A percentile compares a stretch with the other conserved stretches of the same genome.
Conservation (phyloP, 352 stramenopile genomes). For the Globisporangium cylindrosporum region DNA sequence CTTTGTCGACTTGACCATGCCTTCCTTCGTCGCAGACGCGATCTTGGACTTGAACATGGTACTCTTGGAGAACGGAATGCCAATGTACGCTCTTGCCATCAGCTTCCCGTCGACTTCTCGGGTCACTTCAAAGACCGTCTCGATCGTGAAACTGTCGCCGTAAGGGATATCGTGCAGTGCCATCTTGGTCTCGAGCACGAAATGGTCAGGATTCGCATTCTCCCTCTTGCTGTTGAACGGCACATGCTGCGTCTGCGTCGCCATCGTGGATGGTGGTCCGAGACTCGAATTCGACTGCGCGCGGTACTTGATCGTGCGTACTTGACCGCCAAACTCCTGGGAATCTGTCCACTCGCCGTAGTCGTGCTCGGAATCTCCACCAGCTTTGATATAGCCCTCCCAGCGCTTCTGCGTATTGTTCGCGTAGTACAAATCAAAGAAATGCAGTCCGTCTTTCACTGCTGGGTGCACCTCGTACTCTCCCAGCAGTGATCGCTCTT, state of each 20-base stretch:
- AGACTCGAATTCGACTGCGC: slow-evolving; percentile 71
- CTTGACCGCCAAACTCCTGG: slow-evolving; percentile 49
- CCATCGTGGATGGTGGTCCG: slow-evolving; percentile 59
- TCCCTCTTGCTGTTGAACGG: slow-evolving; percentile 36
- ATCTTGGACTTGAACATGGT: slow-evolving; percentile 88
- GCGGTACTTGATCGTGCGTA: slow-evolving; percentile 73
- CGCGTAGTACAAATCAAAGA: slow-evolving; percentile 76
- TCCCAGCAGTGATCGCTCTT: slow-evolving; percentile 64
- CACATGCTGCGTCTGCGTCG: slow-evolving; percentile 53
- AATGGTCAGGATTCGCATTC: slow-evolving; percentile 34
- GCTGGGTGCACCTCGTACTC: slow-evolving; percentile 59
- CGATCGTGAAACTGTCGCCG: slow-evolving; percentile 74
- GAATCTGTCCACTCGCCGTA: slow-evolving; percentile 59
- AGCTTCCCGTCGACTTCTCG: slow-evolving; percentile 39
- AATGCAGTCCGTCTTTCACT: slow-evolving; percentile 51
- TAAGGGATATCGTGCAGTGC: slow-evolving; percentile 77
- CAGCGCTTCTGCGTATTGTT: slow-evolving; percentile 48
- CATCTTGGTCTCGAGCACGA: slow-evolving; percentile 65
- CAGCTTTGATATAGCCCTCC: slow-evolving; percentile 52
- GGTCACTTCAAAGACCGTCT: slow-evolving; percentile 54
- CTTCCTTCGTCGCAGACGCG: slow-evolving; percentile 63
- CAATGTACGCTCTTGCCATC: slow-evolving; percentile 54
- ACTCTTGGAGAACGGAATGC: slow-evolving; percentile 76
- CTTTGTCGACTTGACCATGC: slow-evolving; percentile 57
- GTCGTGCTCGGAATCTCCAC: slow-evolving; percentile 63